These are phyloP conservation scores for Aspergillus baeticus DNA, from an alignment of 495 filamentous ascomycete species.

Conservation along the genomic window DNA sequence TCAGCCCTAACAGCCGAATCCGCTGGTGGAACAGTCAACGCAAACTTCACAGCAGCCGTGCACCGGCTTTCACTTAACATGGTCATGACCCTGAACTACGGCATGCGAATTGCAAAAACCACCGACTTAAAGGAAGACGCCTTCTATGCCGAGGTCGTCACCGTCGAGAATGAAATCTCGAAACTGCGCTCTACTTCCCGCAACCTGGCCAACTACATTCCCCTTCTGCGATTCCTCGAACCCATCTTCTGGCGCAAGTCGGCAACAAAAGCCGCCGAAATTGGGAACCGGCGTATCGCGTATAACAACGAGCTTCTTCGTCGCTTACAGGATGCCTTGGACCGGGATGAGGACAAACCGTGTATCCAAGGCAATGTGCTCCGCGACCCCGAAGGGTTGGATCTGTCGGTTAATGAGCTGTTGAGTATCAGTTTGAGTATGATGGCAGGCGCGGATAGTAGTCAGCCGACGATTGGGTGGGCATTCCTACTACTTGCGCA, in stretches of 20 bases:
- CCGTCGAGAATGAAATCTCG: slow-evolving; percentile 47
- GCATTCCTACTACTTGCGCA: slow-evolving; percentile 43
- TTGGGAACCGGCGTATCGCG: neutral
- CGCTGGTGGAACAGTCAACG: neutral
- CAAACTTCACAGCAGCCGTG: neutral
- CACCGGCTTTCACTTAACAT: neutral
- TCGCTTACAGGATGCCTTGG: slow-evolving; percentile 11
- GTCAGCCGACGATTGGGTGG: slow-evolving; percentile 39
- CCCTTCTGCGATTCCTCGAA: slow-evolving; percentile 40
- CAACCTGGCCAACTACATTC: slow-evolving; percentile 52
- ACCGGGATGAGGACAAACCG: slow-evolving; percentile 49
- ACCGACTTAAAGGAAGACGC: slow-evolving; percentile 10
- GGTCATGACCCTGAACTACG: slow-evolving; percentile 6
- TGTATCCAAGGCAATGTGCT: slow-evolving; percentile 50
- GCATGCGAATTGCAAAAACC: neutral
- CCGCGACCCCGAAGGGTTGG: slow-evolving; percentile 45
- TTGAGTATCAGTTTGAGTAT: slow-evolving; percentile 44
- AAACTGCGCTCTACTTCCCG: slow-evolving; percentile 44
- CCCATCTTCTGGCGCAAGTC: slow-evolving; percentile 35
- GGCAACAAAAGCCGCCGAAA: slow-evolving; percentile 19
- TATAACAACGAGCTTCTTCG: neutral
- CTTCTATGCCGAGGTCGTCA: slow-evolving; percentile 44
- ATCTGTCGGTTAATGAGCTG: slow-evolving; percentile 44
- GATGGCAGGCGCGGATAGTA: slow-evolving; percentile 44
- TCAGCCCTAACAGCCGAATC: neutral